These are phyloP conservation scores for Dothideomycetes sp. DNA, from an alignment of 2,329 filamentous ascomycete species.

Conservation along the genomic window DNA sequence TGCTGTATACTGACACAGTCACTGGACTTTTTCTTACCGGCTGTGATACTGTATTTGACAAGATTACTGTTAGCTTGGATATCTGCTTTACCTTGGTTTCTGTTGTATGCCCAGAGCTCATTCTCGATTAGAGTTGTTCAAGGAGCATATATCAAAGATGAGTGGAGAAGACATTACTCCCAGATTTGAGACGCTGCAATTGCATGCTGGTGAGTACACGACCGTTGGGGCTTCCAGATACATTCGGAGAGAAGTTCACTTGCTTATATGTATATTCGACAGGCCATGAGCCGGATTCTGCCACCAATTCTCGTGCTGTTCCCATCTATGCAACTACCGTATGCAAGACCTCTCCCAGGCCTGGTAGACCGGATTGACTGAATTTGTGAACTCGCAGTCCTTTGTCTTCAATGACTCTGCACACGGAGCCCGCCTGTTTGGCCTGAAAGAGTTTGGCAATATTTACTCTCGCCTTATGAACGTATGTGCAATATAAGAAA, in stretches of 20 bases:
- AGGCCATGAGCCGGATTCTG: constrained; percentile 60
- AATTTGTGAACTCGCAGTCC: constrained; percentile 44
- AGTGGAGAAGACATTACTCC: not conserved
- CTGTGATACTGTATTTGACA: no score
- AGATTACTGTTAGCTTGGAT: no score
- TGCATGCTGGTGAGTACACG: constrained; percentile 38
- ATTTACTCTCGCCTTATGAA: constrained; percentile 98
- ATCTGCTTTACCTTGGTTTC: no score
- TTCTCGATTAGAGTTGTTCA: not conserved
- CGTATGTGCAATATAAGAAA: no score
- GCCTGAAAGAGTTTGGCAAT: constrained; percentile 93
- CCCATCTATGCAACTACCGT: constrained; percentile 90
- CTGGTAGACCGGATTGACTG: not conserved
- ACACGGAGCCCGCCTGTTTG: constrained; percentile 87
- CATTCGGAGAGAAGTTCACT: not conserved
- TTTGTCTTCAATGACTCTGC: constrained; percentile 93
- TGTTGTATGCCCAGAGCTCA: not conserved
- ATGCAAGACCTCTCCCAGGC: constrained; percentile 12
- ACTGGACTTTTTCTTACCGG: no score
- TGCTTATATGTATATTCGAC: not conserved
- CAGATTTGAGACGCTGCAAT: constrained; percentile 39
- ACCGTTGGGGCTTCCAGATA: not conserved
- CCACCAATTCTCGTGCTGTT: constrained; percentile 80
- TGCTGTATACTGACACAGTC: no score
- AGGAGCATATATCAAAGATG: not conserved